Base-by-base conservation (phyloP, 371 early-diverging fungal species). In the Coemansia sp. region DNA sequence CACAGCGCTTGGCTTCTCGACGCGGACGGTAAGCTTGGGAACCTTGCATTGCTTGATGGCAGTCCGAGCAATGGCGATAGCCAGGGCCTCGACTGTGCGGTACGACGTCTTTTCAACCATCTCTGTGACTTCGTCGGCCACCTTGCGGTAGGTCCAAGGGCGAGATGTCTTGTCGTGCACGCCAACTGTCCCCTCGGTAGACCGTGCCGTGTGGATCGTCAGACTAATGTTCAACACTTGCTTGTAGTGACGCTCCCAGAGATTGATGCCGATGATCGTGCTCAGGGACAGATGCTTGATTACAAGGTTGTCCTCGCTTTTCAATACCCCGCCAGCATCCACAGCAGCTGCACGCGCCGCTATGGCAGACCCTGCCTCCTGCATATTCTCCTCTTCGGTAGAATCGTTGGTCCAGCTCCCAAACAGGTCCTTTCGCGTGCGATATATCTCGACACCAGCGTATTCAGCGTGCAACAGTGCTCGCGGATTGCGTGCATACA, bases 171-270 rank as follows among this genome's bases (percentile, higher is more conserved):
- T 77, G 55, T 84, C 87, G 2, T 79, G 67, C 48, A 79, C 50
- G 82, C 64, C 47, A 68, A 53, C 40, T 14, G 47, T 57, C 42
- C 31, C 71, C 6, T 80, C 59, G 34, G 74, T 55, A 3, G 81
- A 63, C 59, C 80, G 66, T 37, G 72, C 81, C 27, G 72, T 67
- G 51, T 84, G 78, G 39, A 95, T 83, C 31, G 82, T 84, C 61
- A 98, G 64, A 62, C 90, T 90, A 62, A 97, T 69, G 2, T 93
- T 74, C 7, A 98, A 90, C 0, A 90, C 86, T 73, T 98, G 98
- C 74, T 92, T 92, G 79, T 93, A 92, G 72, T 92, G 91, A 14
- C 98, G 86, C 82, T 98, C 98, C 93, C 95, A 96, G 14, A 93
- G 88, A 75, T 96, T 93, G 24, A 97, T 90, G 42, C 99, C 99